Base-by-base conservation (phyloP, 2,329 filamentous ascomycete species). In the Botryosphaeria agaves region DNA sequence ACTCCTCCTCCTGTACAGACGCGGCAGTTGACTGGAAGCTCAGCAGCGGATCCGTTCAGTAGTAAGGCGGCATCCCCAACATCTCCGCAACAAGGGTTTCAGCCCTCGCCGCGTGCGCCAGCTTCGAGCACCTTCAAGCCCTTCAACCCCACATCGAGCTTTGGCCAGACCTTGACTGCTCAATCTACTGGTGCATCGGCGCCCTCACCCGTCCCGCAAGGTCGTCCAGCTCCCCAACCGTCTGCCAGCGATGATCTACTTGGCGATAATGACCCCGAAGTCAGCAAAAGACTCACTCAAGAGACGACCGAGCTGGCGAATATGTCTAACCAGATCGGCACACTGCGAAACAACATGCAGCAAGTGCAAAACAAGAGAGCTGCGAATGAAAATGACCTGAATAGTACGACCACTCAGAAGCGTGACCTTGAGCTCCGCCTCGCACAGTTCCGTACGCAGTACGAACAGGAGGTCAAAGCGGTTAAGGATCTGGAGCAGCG, bases 261-360 rank as follows among this genome's bases (percentile, higher is more conserved):
- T n/a, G 82, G 81, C 11, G 85, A 94, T 42, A 77, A 76, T 39
- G 87, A 95, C 40, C 78, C 79, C 1, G 84, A 92, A 45, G 73
- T 85, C 32, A 87, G 76, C 55, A 89, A 79, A 52, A 91, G 80
- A 50, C 62, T 95, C 16, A 89, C 79, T 1, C 77, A 75, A 39
- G 89, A 98, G 48, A 89, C 85, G 2, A 77, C 80, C 0, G 89
- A 98, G 51, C 66, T 98, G 34, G 89, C 85, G 30, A 95, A 98
- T 48, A 65, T 98, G 42, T 94, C 87, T 1, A 95, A 92, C 51
- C 89, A 95, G 52, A 83, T 98, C 39, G 76, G 83, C 18, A 87
- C 80, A 2, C 58, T 98, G 32, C 79, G 85, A 0, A 91, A 77
- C 47, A 84, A 98, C 56, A 93, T 92, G 73, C 83, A 93, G 48